Percentiles rank a stretch among this genome's conserved stretches.
Conservation (phyloP, 148 eudicot species). For the Fagopyrum esculentum region DNA sequence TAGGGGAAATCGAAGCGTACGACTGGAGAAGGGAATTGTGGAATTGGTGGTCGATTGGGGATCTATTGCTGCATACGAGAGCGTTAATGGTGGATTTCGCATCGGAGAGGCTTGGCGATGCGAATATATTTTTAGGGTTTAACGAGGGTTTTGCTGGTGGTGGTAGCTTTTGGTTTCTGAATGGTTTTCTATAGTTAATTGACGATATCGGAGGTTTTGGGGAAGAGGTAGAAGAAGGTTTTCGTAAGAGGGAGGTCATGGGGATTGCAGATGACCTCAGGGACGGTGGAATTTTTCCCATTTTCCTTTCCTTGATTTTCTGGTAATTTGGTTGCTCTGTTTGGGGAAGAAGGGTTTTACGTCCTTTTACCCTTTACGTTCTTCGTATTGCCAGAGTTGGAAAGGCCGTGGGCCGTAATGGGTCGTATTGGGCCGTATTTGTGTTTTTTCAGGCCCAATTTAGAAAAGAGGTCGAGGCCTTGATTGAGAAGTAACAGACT, state of each 20-base stretch:
- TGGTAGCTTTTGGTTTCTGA: conserved; percentile 14
- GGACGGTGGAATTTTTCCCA: conserved; percentile 45
- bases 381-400: background rate
- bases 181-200: background rate
- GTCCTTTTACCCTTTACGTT: background rate
- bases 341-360: background rate
- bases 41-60: conserved; percentile 29
- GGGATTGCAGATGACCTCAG: conserved; percentile 23
- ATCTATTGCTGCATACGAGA: conserved; percentile 25
- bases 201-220: conserved; percentile 11
- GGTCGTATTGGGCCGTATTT: background rate
- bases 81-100: conserved; percentile 16
- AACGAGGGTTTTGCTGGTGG: conserved; percentile 9
- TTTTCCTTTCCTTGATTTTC: conserved; percentile 9
- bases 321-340: background rate
- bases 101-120: conserved; percentile 13
- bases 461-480: background rate
- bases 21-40: conserved; percentile 57
- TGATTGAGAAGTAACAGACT: too few relatives aligned
- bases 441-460: background rate
- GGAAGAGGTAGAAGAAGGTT: conserved; percentile 11
- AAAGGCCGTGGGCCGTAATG: background rate
- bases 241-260: conserved; percentile 20
- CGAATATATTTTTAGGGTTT: conserved; percentile 11
- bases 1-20: conserved; percentile 33